Conservation (phyloP, 805 yeast species). For the Candida germanica region DNA sequence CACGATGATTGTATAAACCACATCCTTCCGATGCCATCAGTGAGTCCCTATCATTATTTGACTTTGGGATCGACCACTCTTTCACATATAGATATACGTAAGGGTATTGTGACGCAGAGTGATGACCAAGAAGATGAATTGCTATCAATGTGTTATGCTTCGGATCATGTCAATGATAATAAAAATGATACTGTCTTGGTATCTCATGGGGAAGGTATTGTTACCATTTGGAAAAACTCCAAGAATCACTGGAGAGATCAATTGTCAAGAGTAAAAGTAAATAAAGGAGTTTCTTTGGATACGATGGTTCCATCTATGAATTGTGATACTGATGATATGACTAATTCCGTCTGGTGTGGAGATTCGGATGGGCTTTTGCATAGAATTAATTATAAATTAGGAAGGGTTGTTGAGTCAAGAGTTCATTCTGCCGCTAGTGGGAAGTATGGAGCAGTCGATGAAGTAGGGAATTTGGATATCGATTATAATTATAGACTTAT, state of each 20-base stretch:
- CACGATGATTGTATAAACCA: constrained; percentile 81
- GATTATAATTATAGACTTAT: constrained; percentile 79
- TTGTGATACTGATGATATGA: constrained; percentile 43
- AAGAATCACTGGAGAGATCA: constrained; percentile 74
- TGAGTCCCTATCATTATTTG: constrained; percentile 74
- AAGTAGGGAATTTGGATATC: constrained; percentile 70
- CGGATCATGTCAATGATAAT: constrained; percentile 45
- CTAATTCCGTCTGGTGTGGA: constrained; percentile 69
- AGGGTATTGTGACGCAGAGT: constrained; percentile 59
- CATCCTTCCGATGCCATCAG: constrained; percentile 64
- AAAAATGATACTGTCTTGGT: constrained; percentile 65
- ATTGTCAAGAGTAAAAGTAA: constrained; percentile 66
- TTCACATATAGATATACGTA: constrained; percentile 74
- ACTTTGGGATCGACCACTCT: constrained; percentile 82
- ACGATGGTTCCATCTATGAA: constrained; percentile 58
- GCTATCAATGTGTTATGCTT: constrained; percentile 65
- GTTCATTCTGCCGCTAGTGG: constrained; percentile 51
- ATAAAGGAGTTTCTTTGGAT: constrained; percentile 71
- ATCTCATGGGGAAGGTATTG: constrained; percentile 88
- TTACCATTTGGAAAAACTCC: constrained; percentile 80
- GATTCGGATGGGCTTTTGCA: constrained; percentile 72
- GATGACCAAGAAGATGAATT: constrained; percentile 95
- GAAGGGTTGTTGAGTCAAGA: constrained; percentile 62
- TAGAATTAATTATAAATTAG: constrained; percentile 61
- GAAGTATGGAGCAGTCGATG: constrained; percentile 52